phyloP scores from a whole-genome alignment of 345 rosid species.

The Ceriops tagal region DNA sequence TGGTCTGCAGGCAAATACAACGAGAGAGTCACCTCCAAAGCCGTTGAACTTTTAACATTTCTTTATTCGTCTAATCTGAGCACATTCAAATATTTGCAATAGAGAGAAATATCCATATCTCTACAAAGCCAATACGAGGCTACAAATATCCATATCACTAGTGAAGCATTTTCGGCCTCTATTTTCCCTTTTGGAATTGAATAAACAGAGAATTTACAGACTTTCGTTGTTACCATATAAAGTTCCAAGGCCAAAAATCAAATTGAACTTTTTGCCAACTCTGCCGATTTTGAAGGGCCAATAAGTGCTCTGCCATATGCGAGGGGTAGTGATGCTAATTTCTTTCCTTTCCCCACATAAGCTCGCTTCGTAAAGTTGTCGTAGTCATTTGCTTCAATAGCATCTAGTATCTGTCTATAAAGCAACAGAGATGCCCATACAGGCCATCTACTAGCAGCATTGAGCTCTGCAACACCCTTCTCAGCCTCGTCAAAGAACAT shows the following conservation, averaged over 20 bases:
- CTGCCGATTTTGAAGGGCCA: conserved; percentile 18
- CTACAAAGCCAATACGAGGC: too few species aligned
- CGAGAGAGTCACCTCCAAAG: too few species aligned
- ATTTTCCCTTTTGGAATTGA: not conserved
- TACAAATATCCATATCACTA: not conserved
- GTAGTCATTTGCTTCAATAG: conserved; percentile 50
- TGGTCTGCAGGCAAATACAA: too few species aligned
- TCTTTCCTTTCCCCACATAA: conserved; percentile 46
- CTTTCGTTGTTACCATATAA: not conserved
- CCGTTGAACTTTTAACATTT: too few species aligned
- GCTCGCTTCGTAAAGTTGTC: conserved; percentile 48
- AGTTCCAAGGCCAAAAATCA: not conserved
- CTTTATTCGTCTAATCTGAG: too few species aligned
- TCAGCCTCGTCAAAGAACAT: conserved; percentile 52
- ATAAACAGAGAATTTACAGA: conserved; percentile 4
- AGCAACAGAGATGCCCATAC: conserved; percentile 50
- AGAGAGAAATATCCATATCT: too few species aligned
- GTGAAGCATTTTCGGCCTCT: not conserved
- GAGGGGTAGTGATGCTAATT: conserved; percentile 32
- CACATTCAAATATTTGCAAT: too few species aligned
- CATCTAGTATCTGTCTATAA: conserved; percentile 44
- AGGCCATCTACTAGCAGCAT: conserved; percentile 48
- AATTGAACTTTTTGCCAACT: not conserved
- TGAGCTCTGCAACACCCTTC: conserved; percentile 43
- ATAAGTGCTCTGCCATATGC: conserved; percentile 46